Conservation (phyloP, 1,284 basidiomycete species). For the Cerioporus squamosus region DNA sequence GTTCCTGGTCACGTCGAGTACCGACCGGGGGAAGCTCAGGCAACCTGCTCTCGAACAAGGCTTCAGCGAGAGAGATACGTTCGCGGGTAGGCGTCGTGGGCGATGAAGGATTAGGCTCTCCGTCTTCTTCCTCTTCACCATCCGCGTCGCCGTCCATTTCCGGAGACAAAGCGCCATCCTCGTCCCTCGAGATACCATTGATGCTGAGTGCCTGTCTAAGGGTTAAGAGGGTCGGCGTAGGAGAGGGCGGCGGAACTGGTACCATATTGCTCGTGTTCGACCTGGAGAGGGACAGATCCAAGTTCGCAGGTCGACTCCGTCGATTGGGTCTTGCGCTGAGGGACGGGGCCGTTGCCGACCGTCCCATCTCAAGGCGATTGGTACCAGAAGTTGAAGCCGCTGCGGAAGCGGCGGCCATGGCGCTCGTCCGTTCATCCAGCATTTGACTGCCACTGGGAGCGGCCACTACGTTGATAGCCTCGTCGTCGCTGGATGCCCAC, state of each 20-base stretch:
- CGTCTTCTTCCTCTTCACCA: constrained; percentile 71
- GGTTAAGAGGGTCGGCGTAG: constrained; percentile 65
- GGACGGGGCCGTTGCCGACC: constrained; percentile 31
- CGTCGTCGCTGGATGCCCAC: constrained; percentile 79
- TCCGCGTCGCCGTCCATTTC: constrained; percentile 45
- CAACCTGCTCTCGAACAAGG: constrained; percentile 75
- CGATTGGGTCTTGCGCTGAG: constrained; percentile 39
- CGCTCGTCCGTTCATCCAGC: constrained; percentile 80
- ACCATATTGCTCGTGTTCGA: constrained; percentile 42
- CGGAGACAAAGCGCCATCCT: constrained; percentile 32
- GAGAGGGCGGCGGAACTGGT: constrained; percentile 54
- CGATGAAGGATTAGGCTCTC: constrained; percentile 36
- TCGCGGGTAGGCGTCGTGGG: constrained; percentile 49
- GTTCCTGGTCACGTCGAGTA: constrained; percentile 64
- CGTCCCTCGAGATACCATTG: constrained; percentile 35
- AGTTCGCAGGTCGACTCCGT: constrained; percentile 63
- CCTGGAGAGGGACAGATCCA: constrained; percentile 58
- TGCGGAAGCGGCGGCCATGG: constrained; percentile 43
- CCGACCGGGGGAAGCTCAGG: constrained; percentile 74
- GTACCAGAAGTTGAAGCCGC: constrained; percentile 22
- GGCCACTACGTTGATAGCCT: constrained; percentile 79
- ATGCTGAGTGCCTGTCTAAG: constrained; percentile 58
- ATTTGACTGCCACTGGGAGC: constrained; percentile 79
- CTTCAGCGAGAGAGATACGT: constrained; percentile 71
- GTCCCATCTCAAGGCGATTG: constrained; percentile 32